These are phyloP conservation scores for Chaetomiaceae sp. DNA, from an alignment of 2,329 filamentous ascomycete species.

Conservation along the genomic window DNA sequence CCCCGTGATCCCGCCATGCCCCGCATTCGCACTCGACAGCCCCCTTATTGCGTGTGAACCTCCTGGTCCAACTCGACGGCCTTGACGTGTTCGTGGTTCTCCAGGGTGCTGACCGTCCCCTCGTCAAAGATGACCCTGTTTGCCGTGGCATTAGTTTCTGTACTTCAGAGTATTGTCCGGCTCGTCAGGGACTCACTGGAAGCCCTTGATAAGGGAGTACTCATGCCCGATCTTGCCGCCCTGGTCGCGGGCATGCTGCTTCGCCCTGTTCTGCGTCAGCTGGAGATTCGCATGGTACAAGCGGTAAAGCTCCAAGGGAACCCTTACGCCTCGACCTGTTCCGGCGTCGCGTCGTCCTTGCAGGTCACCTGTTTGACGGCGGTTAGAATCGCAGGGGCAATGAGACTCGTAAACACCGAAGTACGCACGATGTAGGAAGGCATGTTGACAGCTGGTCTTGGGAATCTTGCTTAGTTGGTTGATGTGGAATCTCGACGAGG, in stretches of 20 bases:
- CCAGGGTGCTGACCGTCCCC: constrained; percentile 61
- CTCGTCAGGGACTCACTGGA: constrained; percentile 61
- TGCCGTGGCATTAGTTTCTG: not conserved
- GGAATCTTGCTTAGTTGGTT: too few species aligned
- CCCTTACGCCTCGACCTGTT: constrained; percentile 64
- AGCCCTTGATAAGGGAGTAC: constrained; percentile 85
- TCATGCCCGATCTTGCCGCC: constrained; percentile 82
- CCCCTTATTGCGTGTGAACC: constrained; percentile 65
- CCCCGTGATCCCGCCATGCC: constrained; percentile 19
- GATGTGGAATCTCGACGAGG: not conserved
- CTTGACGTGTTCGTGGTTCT: constrained; percentile 66
- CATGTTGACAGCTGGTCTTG: constrained; percentile 38
- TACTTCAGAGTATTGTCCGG: not conserved
- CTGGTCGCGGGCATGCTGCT: constrained; percentile 67
- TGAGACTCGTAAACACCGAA: not conserved
- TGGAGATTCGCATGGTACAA: not conserved
- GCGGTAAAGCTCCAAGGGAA: not conserved
- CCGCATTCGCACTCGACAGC: constrained; percentile 10
- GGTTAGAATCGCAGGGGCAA: not conserved
- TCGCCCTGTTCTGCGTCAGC: constrained; percentile 52
- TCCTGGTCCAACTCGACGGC: constrained; percentile 68
- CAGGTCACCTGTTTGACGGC: constrained; percentile 65
- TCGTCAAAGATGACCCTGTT: constrained; percentile 68
- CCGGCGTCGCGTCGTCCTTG: constrained; percentile 63
- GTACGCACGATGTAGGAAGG: constrained; percentile 52